Evolutionary conservation across 163 green algal genomes (phyloP).

Genomic region (Chlamydomonas reinhardtii): DNA sequence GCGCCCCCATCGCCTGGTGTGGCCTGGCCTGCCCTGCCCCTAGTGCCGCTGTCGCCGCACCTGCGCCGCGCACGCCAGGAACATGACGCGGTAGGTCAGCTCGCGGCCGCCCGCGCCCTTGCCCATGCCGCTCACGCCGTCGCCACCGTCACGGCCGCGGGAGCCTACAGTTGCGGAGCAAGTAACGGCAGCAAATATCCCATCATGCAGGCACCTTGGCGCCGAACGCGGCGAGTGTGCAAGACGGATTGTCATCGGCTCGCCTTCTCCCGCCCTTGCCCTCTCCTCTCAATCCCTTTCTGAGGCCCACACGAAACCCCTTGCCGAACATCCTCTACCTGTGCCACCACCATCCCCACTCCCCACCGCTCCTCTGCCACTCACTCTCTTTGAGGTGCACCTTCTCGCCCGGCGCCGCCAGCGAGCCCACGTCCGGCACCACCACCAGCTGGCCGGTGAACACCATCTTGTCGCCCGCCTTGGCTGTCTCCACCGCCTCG

Average conservation of each 20-base stretch:
- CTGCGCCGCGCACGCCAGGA: constrained; percentile 88
- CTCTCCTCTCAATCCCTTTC: too few relatives aligned
- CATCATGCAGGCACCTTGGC: too few relatives aligned
- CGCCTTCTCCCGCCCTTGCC: too few relatives aligned
- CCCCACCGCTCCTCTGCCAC: background rate
- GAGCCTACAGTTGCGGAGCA: too few relatives aligned
- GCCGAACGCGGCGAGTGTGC: too few relatives aligned
- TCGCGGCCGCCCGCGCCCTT: constrained; percentile 88
- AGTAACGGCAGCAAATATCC: too few relatives aligned
- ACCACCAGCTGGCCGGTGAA: constrained; percentile 95
- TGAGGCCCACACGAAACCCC: too few relatives aligned
- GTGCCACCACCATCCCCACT: background rate
- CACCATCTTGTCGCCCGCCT: constrained; percentile 93
- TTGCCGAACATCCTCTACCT: too few relatives aligned
- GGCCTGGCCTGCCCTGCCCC: too few relatives aligned
- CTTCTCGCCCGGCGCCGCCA: constrained; percentile 77
- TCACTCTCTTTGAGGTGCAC: constrained; percentile 65
- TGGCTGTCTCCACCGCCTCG: constrained; percentile 91
- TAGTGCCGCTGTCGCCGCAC: constrained; percentile 33
- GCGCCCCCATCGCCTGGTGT: too few relatives aligned
- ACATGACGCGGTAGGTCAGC: constrained; percentile 95
- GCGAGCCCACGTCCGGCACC: constrained; percentile 92
- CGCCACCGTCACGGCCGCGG: constrained; percentile 42
- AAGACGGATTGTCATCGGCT: too few relatives aligned
- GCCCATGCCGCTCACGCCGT: constrained; percentile 86